These are phyloP conservation scores for Plantago ovata DNA, from an alignment of 257 asterid species.

Conservation along the genomic window DNA sequence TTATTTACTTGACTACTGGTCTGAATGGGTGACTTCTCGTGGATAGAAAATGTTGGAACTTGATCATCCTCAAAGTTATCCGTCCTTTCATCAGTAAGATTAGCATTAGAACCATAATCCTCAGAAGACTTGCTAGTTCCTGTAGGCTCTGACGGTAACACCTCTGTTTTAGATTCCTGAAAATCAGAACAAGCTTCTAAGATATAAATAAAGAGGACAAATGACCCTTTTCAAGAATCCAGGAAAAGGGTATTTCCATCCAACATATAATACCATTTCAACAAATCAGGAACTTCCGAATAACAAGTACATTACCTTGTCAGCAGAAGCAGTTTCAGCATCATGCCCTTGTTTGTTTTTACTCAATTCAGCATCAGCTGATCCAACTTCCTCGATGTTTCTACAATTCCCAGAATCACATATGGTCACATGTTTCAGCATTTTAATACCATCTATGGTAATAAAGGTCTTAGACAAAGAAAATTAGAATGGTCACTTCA, in stretches of 20 bases:
- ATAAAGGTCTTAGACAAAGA: not conserved
- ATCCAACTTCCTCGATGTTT: constrained; percentile 73
- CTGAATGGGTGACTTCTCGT: constrained; percentile 45
- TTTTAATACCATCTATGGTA: constrained; percentile 2
- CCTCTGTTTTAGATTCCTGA: constrained; percentile 50
- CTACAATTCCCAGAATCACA: constrained; percentile 40
- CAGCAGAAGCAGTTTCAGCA: constrained; percentile 47
- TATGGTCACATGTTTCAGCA: constrained; percentile 20
- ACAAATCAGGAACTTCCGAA: constrained; percentile 19
- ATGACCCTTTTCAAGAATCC: constrained; percentile 4
- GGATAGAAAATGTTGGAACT: constrained; percentile 68
- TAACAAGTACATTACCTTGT: constrained; percentile 59
- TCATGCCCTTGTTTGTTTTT: constrained; percentile 43
- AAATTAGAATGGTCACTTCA: no score
- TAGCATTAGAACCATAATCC: constrained; percentile 33
- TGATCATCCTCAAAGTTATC: constrained; percentile 53
- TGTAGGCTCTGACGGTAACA: constrained; percentile 38
- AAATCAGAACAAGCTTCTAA: constrained; percentile 26
- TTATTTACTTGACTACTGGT: constrained; percentile 34
- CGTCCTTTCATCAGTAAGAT: constrained; percentile 37
- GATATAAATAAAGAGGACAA: constrained; percentile 9
- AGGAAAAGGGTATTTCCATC: constrained; percentile 1
- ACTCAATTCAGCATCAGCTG: constrained; percentile 43
- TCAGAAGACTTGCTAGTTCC: constrained; percentile 40
- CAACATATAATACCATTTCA: not conserved